phyloP scores from a whole-genome alignment of 306 rosid species.

The Trichosanthes truncata region DNA sequence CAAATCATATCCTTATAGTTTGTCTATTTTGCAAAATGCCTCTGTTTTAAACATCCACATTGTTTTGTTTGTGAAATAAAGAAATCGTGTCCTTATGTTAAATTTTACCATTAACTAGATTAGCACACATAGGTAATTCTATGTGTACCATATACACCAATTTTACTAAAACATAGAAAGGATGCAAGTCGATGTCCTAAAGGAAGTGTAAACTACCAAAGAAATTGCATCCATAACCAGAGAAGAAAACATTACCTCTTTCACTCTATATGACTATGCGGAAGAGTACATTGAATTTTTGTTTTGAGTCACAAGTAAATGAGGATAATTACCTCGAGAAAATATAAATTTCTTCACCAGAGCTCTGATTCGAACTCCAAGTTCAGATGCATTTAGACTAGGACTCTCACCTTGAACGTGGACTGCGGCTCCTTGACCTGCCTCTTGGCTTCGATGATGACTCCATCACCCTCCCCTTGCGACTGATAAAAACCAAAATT shows the following conservation, averaged over 20 bases:
- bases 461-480: slow-evolving; percentile 48
- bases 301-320: neutral
- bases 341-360: neutral
- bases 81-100: neutral
- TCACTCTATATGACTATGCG: neutral
- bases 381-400: slow-evolving; percentile 9
- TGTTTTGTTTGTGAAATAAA: neutral
- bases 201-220: neutral
- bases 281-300: neutral
- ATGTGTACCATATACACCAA: neutral
- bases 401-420: slow-evolving; percentile 51
- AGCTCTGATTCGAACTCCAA: slow-evolving; percentile 2
- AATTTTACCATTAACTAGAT: neutral
- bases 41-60: neutral
- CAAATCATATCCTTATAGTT: neutral
- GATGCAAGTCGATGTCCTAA: neutral
- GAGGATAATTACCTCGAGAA: neutral
- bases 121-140: neutral
- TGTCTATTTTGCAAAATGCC: neutral
- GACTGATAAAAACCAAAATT: slow-evolving; percentile 21
- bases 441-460: slow-evolving; percentile 35
- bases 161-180: neutral
- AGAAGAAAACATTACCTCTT: neutral
- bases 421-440: slow-evolving; percentile 58
- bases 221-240: neutral